Conservation (phyloP, 495 filamentous ascomycete genomes). For the Jackrogersella multiformis region DNA sequence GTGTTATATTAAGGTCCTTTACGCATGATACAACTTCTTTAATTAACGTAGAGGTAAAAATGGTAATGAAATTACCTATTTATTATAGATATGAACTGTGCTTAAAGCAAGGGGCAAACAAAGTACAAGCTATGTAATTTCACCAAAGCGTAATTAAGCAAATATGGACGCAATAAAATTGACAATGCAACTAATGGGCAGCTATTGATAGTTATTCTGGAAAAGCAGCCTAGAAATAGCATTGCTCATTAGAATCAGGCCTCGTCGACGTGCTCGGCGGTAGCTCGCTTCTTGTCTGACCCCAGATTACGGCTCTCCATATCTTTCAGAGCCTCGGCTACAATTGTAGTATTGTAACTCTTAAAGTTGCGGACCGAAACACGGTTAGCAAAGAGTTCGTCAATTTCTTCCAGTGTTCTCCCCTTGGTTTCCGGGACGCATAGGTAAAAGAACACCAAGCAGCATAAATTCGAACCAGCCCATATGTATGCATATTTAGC, state of each 20-base stretch:
- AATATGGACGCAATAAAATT: too few relatives aligned
- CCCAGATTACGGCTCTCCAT: slow-evolving; percentile 25
- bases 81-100: too few relatives aligned
- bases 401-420: slow-evolving; percentile 67
- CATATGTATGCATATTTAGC: slow-evolving; percentile 64
- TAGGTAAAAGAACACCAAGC: slow-evolving; percentile 61
- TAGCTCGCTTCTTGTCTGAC: slow-evolving; percentile 14
- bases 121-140: too few relatives aligned
- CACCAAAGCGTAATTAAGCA: too few relatives aligned
- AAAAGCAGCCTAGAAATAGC: too few relatives aligned
- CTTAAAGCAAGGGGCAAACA: too few relatives aligned
- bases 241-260: too few relatives aligned
- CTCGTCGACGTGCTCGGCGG: slow-evolving; percentile 28
- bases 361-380: slow-evolving; percentile 54
- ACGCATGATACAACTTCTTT: too few relatives aligned
- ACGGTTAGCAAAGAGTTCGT: slow-evolving; percentile 55
- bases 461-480: slow-evolving; percentile 54
- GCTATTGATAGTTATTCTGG: too few relatives aligned
- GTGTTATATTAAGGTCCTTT: too few relatives aligned
- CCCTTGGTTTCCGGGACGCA: slow-evolving; percentile 61
- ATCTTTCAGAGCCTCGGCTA: slow-evolving; percentile 49
- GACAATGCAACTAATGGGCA: neutral
- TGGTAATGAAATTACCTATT: too few relatives aligned
- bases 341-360: slow-evolving; percentile 46
- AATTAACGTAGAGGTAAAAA: too few relatives aligned